A percentile compares a stretch with the other conserved stretches of the same genome.
phyloP scores from a whole-genome alignment of 305 asterid genomes.

The Solanum hybrid region DNA sequence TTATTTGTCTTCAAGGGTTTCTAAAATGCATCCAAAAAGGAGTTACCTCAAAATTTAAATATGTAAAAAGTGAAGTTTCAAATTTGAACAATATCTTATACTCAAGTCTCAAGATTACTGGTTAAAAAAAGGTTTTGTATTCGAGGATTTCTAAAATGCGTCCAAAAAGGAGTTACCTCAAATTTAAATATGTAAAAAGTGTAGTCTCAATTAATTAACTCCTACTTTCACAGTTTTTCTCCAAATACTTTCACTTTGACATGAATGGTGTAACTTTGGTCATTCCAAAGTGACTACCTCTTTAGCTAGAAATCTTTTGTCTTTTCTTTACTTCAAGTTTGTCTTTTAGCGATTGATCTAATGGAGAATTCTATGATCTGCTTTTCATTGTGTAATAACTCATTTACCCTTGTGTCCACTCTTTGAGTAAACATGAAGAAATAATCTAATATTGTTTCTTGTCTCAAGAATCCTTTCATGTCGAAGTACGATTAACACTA shows the following conservation, averaged over 20 bases:
- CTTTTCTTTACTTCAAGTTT: not conserved
- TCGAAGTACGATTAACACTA: not conserved
- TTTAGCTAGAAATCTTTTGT: not conserved
- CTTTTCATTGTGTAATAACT: not conserved
- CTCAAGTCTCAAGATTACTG: not conserved
- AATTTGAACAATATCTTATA: not conserved
- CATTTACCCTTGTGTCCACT: not conserved
- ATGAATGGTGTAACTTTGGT: not conserved
- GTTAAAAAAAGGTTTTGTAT: not conserved
- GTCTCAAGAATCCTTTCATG: not conserved
- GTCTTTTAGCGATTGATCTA: not conserved
- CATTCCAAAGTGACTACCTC: not conserved
- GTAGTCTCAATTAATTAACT: not conserved
- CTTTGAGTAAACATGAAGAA: not conserved
- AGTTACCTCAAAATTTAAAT: not conserved
- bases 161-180: not conserved
- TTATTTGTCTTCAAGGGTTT: not conserved
- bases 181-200: not conserved
- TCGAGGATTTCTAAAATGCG: not conserved
- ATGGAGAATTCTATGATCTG: not conserved
- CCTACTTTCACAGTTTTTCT: not conserved
- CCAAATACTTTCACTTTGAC: not conserved
- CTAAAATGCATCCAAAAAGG: not conserved
- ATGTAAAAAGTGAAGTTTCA: not conserved
- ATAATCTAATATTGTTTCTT: not conserved